Conservation (phyloP, 495 filamentous ascomycete species). For the Aspergillus conjunctus region DNA sequence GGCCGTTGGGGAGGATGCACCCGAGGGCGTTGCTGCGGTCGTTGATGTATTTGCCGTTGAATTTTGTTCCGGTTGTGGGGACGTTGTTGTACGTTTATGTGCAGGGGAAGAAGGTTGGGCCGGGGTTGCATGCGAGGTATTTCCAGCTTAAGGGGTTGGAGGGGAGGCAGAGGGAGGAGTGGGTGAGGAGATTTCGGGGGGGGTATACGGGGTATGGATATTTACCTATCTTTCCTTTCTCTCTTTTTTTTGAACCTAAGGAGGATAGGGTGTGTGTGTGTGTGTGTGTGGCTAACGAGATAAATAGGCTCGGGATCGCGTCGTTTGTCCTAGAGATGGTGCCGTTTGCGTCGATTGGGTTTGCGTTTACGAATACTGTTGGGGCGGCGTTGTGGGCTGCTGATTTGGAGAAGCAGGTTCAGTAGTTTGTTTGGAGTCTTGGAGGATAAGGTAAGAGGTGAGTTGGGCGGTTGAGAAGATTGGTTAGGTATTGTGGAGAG, state of each 20-base stretch:
- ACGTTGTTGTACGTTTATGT: conserved; percentile 76
- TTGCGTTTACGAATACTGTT: conserved; percentile 88
- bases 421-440: conserved; percentile 14
- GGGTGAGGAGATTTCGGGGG: conserved; percentile 61
- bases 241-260: background rate
- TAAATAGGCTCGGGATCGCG: conserved; percentile 72
- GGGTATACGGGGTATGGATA: conserved; percentile 79
- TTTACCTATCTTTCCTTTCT: conserved; percentile 31
- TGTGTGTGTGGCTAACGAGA: conserved; percentile 16
- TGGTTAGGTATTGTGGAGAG: background rate
- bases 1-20: conserved; percentile 67
- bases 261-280: background rate
- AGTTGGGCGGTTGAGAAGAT: background rate
- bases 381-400: conserved; percentile 94
- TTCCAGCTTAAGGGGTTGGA: conserved; percentile 88
- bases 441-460: background rate
- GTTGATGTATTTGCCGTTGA: conserved; percentile 80
- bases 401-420: conserved; percentile 70
- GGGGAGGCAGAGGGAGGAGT: conserved; percentile 60
- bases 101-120: conserved; percentile 64
- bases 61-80: conserved; percentile 88
- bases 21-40: conserved; percentile 68
- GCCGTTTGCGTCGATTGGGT: conserved; percentile 78
- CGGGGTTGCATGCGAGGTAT: conserved; percentile 62
- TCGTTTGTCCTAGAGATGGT: conserved; percentile 81